phyloP scores from a whole-genome alignment of 345 rosid species.

The Gossypium arboreum region DNA sequence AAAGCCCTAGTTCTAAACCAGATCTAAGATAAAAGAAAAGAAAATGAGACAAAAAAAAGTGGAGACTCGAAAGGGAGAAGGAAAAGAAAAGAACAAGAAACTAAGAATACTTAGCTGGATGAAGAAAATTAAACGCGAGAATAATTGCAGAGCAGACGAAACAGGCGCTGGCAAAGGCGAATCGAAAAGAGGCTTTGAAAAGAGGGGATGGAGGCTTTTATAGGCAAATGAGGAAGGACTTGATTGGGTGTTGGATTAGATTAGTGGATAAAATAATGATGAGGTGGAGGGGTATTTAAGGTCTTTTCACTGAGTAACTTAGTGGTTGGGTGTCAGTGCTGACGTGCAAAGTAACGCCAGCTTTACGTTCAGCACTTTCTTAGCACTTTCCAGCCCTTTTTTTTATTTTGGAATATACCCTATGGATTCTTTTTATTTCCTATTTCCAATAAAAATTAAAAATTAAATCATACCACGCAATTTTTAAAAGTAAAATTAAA shows the following conservation, averaged over 20 bases:
- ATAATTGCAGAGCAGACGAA: neutral
- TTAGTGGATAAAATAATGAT: neutral
- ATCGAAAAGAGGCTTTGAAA: neutral
- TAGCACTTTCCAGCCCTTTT: neutral
- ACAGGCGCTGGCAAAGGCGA: neutral
- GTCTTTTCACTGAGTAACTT: neutral
- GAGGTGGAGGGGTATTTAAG: neutral
- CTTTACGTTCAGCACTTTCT: neutral
- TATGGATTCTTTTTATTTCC: too few species aligned
- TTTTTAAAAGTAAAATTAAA: too few species aligned
- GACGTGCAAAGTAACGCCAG: conserved; percentile 43
- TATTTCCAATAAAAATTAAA: too few species aligned
- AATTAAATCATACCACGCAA: too few species aligned
- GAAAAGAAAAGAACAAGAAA: neutral
- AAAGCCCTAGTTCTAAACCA: conserved; percentile 30
- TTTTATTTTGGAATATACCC: too few species aligned
- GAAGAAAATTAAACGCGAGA: neutral
- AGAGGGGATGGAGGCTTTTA: neutral
- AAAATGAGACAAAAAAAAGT: neutral
- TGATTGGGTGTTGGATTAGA: neutral
- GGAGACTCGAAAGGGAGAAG: neutral
- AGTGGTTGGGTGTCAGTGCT: conserved; percentile 28
- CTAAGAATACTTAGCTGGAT: conserved; percentile 25
- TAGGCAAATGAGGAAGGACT: conserved; percentile 12
- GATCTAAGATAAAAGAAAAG: conserved; percentile 5